Base-by-base conservation (phyloP, 1,284 basidiomycete genomes). In the Cryptococcus maquisensis region DNA sequence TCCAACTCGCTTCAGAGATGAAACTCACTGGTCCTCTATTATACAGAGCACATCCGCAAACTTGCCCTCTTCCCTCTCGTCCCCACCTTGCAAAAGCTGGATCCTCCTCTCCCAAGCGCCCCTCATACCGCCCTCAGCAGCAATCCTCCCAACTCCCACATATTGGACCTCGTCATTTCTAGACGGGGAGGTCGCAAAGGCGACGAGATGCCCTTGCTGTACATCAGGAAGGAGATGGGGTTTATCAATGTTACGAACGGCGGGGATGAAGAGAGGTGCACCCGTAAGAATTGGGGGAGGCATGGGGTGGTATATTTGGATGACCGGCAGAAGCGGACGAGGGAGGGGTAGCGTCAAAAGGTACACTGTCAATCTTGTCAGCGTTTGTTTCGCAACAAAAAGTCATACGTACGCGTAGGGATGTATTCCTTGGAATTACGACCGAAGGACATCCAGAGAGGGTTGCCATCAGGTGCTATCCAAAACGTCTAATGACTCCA, bases 371-470 rank as follows among this genome's bases (percentile, higher is more conserved):
- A n/a, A 35, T 46, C 39, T 57, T 32, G 48, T 20, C 28, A n/a
- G 32, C 47, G 2, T 32, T 35, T 9, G 13, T 24, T 6, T 20
- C 35, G 12, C 20, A 26, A 65, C 28, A 32, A 88, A 88, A 9
- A 88, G 81, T 77, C 47, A 2, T 15, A 57, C 65, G 13, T 62
- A 84, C 85, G 76, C 40, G 87, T 87, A 12, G 88, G 88, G 41
- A 90, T 81, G 26, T 78, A 59, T 82, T 84, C 53, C 82, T 82
- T 54, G 78, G 80, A 67, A 8, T 63, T 68, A 16, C 69, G 52
- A 38, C 87, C 87, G 32, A 87, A 71, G 0, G 83, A 83, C 69
- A 92, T 88, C 88, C 90, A 92, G 21, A 92, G 75, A 1, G 89
- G 88, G 66, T 89, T 84, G 13, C 87, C 86, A 24, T 85, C 83